These are phyloP conservation scores for Clonostachys solani DNA, from an alignment of 2,329 filamentous ascomycete genomes.

Conservation along the genomic window DNA sequence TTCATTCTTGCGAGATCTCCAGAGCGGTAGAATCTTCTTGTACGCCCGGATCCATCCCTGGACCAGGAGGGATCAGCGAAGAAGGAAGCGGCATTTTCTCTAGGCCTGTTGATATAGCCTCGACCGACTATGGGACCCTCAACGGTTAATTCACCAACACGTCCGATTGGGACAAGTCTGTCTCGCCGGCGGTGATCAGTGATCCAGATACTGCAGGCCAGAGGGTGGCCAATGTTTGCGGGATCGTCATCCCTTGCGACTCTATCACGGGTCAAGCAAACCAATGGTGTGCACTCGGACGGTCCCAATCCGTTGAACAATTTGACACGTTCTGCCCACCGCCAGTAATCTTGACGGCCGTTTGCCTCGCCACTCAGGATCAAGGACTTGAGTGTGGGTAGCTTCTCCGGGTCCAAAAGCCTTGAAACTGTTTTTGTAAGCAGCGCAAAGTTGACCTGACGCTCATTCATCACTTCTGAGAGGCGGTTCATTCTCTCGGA, in stretches of 20 bases:
- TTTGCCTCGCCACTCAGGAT: constrained; percentile 16
- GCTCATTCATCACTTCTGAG: constrained; percentile 5
- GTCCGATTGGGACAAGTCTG: constrained; percentile 39
- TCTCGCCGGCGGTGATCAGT: constrained; percentile 42
- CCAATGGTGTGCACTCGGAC: constrained; percentile 36
- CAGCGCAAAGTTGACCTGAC: constrained; percentile 5
- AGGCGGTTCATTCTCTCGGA: constrained; percentile 5
- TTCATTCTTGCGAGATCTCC: constrained; percentile 80
- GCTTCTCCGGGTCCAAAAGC: constrained; percentile 27
- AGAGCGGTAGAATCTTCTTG: constrained; percentile 71
- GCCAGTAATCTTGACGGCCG: constrained; percentile 17
- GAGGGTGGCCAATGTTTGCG: constrained; percentile 41
- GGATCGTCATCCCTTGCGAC: constrained; percentile 2
- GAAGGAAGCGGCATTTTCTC: constrained; percentile 4
- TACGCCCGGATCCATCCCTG: constrained; percentile 63
- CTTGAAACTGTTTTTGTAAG: constrained; percentile 30
- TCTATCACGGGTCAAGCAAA: constrained; percentile 22
- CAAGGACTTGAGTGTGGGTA: constrained; percentile 7
- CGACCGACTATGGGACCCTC: constrained; percentile 57
- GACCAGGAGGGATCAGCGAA: constrained; percentile 45
- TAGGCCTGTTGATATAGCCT: constrained; percentile 53
- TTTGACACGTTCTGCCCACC: constrained; percentile 13
- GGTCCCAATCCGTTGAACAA: constrained; percentile 40
- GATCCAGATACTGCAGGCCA: constrained; percentile 44
- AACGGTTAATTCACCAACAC: constrained; percentile 48